These are phyloP conservation scores for Colletotrichum graminicola DNA, from an alignment of 2,329 filamentous ascomycete species.

Conservation along the genomic window DNA sequence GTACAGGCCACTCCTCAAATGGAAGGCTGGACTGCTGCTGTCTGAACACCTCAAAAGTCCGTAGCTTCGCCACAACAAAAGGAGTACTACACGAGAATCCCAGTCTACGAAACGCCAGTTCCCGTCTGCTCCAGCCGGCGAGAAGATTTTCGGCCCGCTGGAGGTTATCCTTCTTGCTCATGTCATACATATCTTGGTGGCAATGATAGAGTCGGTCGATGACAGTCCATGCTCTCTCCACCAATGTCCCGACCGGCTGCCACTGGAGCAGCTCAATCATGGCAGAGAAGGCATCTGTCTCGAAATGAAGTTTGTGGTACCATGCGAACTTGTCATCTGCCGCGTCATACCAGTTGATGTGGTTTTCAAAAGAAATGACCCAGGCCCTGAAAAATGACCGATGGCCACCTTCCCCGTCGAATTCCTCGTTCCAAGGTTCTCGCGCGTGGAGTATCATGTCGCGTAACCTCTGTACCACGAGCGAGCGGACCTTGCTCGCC, in stretches of 20 bases:
- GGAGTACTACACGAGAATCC: too few species aligned
- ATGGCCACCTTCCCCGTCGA: too few species aligned
- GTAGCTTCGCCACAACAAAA: too few species aligned
- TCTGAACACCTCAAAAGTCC: too few species aligned
- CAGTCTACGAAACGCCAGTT: too few species aligned
- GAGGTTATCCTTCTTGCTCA: constrained; percentile 57
- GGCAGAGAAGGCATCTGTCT: constrained; percentile 67
- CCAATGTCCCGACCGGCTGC: constrained; percentile 59
- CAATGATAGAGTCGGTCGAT: constrained; percentile 61
- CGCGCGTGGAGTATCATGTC: too few species aligned
- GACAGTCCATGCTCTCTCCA: constrained; percentile 65
- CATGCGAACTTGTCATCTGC: constrained; percentile 64
- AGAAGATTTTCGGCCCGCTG: constrained; percentile 50
- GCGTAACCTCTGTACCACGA: too few species aligned
- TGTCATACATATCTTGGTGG: constrained; percentile 64
- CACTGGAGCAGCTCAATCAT: constrained; percentile 66
- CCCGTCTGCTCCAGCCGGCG: too few species aligned
- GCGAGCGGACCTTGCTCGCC: too few species aligned
- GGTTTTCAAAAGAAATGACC: constrained; percentile 47
- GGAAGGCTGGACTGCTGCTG: background rate
- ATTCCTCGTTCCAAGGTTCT: too few species aligned
- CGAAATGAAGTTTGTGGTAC: constrained; percentile 67
- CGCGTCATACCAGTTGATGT: constrained; percentile 57
- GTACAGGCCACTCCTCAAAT: background rate
- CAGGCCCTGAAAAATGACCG: too few species aligned